phyloP scores from a whole-genome alignment of 257 asterid genomes.

The Henckelia pumila region DNA sequence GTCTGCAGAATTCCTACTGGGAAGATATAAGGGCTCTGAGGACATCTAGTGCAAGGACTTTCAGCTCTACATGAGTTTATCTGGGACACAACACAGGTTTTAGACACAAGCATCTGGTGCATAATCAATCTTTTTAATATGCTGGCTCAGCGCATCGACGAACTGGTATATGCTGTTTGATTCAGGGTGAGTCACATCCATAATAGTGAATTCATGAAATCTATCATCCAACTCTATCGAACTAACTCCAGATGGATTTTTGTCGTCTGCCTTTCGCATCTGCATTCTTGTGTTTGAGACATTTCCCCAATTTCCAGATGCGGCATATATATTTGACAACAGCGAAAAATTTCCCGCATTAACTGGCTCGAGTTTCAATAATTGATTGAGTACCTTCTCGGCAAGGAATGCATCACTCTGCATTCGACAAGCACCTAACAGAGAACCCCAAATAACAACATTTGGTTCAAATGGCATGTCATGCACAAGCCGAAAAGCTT shows the following conservation, averaged over 20 bases:
- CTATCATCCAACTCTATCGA: conserved; percentile 48
- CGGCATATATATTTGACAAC: conserved; percentile 59
- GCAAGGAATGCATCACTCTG: conserved; percentile 49
- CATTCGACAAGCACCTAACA: conserved; percentile 71
- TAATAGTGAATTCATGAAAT: conserved; percentile 58
- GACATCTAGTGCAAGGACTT: background rate
- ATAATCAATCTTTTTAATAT: conserved; percentile 43
- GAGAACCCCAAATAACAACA: conserved; percentile 66
- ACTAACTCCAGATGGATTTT: conserved; percentile 56
- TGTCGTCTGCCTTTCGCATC: conserved; percentile 42
- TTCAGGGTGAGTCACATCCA: conserved; percentile 61
- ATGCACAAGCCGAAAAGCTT: conserved; percentile 55
- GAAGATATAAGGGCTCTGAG: background rate
- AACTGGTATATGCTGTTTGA: conserved; percentile 57
- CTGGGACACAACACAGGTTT: conserved; percentile 3
- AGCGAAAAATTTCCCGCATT: conserved; percentile 43
- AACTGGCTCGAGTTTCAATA: conserved; percentile 46
- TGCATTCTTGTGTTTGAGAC: conserved; percentile 53
- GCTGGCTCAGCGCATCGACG: conserved; percentile 46
- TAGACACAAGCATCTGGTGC: conserved; percentile 26
- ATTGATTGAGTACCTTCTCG: conserved; percentile 41
- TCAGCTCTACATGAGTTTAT: conserved; percentile 3
- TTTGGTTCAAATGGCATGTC: conserved; percentile 82
- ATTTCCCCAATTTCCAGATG: conserved; percentile 62
- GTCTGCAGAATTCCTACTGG: background rate